Percentiles rank a stretch among this genome's conserved stretches.
Conservation (phyloP, 306 rosid genomes). For the Gastrolobium villosum region DNA sequence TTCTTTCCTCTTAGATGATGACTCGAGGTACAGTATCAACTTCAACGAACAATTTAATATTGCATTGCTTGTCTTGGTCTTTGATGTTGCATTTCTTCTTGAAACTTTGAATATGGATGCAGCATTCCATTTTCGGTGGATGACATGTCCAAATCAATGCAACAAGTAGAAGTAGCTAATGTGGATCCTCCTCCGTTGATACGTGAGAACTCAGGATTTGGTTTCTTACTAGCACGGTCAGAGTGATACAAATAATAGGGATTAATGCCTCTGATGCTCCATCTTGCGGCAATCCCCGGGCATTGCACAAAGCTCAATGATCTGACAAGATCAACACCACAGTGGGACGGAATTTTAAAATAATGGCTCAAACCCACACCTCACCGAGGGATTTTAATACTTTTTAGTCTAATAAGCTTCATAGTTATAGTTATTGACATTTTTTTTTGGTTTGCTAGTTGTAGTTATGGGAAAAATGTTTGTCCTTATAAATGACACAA, state of each 20-base stretch:
- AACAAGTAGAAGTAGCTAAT: conserved; percentile 87
- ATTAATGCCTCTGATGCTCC: conserved; percentile 43
- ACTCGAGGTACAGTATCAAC: conserved; percentile 78
- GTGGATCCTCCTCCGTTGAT: conserved; percentile 97
- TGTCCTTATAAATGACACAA: no score
- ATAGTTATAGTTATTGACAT: no score
- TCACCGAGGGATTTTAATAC: no score
- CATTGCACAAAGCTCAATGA: conserved; percentile 61
- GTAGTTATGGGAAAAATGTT: no score
- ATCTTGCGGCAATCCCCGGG: conserved; percentile 43
- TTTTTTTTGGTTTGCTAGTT: no score
- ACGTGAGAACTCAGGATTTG: conserved; percentile 97
- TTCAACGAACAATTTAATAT: conserved; percentile 15
- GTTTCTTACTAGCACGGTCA: conserved; percentile 87
- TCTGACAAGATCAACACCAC: no score
- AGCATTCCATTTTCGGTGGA: conserved; percentile 99
- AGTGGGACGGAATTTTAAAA: no score
- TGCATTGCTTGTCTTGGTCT: background rate
- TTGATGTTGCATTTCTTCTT: conserved; percentile 22
- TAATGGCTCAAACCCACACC: no score
- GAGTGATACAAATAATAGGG: conserved; percentile 59
- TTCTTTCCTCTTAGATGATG: conserved; percentile 96
- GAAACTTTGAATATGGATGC: conserved; percentile 49
- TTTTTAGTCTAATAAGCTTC: no score
- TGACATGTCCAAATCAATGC: conserved; percentile 95